Percentiles rank a stretch among this genome's conserved stretches.
These are phyloP conservation scores for Corniculantispora saksenae DNA, from an alignment of 2,329 filamentous ascomycete species.

Conservation along the genomic window DNA sequence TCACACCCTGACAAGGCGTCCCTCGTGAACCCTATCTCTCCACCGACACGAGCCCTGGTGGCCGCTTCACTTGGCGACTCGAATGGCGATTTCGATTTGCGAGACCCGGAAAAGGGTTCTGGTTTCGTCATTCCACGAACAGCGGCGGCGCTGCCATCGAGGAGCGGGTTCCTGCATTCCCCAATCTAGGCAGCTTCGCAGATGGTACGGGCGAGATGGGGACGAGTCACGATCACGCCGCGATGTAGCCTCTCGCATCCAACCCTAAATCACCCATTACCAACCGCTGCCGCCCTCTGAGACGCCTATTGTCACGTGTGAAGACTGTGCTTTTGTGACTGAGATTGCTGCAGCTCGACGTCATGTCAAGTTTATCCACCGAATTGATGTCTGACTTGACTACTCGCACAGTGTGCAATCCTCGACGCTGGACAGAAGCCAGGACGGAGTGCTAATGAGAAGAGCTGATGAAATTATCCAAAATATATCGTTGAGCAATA, in stretches of 20 bases:
- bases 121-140: not conserved
- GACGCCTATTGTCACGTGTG: not conserved
- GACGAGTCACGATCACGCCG: not conserved
- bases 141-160: not conserved
- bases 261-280: not conserved
- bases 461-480: too few species aligned
- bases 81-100: not conserved
- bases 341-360: not conserved
- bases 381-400: too few species aligned
- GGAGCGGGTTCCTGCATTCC: slow-evolving; percentile 16
- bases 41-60: not conserved
- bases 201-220: not conserved
- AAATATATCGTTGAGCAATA: too few species aligned
- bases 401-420: too few species aligned
- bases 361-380: not conserved
- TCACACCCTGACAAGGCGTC: slow-evolving; percentile 17
- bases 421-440: too few species aligned
- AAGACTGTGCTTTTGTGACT: not conserved
- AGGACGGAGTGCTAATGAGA: too few species aligned
- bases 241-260: not conserved
- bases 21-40: not conserved
- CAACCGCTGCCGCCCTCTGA: not conserved
- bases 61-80: not conserved
- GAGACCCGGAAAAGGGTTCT: not conserved
- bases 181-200: not conserved